These are phyloP conservation scores for Mucor piriformis DNA, from an alignment of 371 early-diverging fungal species.

Conservation along the genomic window DNA sequence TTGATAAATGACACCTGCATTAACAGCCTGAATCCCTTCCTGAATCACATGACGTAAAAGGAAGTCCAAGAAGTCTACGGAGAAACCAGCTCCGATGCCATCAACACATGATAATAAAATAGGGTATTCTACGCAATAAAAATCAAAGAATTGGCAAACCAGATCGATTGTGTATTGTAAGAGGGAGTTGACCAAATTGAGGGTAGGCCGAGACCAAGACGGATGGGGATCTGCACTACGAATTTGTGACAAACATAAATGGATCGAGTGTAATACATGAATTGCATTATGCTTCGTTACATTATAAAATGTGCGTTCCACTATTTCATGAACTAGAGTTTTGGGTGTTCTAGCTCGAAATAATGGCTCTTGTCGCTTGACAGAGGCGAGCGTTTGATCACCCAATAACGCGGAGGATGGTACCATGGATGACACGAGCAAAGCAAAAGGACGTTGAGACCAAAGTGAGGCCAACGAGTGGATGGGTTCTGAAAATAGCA, in stretches of 20 bases:
- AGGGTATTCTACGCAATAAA: conserved; percentile 52
- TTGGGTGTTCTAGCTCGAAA: conserved; percentile 9
- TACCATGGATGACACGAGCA: conserved; percentile 29
- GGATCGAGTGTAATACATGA: conserved; percentile 44
- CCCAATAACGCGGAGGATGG: conserved; percentile 10
- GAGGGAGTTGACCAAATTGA: conserved; percentile 37
- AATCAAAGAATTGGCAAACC: conserved; percentile 46
- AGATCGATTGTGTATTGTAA: conserved; percentile 38
- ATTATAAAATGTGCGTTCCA: conserved; percentile 24
- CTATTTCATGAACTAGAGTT: conserved; percentile 29
- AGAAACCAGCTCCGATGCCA: conserved; percentile 47
- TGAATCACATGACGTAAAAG: conserved; percentile 38
- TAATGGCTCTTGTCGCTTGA: conserved; percentile 11
- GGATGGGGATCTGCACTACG: conserved; percentile 47
- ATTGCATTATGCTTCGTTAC: conserved; percentile 51
- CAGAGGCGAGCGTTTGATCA: conserved; percentile 7
- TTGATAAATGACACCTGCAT: conserved; percentile 50
- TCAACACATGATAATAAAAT: conserved; percentile 52
- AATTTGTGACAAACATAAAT: conserved; percentile 43
- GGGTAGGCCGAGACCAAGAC: conserved; percentile 42
- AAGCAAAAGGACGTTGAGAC: conserved; percentile 43
- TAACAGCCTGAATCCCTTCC: conserved; percentile 39
- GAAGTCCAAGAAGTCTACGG: conserved; percentile 53
- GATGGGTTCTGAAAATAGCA: conserved; percentile 45
- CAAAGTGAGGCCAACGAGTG: conserved; percentile 37